A percentile compares a stretch with the other conserved stretches of the same genome.
Evolutionary conservation across 176 grass and related monocot species (phyloP).

Genomic region (Oryza nivara): DNA sequence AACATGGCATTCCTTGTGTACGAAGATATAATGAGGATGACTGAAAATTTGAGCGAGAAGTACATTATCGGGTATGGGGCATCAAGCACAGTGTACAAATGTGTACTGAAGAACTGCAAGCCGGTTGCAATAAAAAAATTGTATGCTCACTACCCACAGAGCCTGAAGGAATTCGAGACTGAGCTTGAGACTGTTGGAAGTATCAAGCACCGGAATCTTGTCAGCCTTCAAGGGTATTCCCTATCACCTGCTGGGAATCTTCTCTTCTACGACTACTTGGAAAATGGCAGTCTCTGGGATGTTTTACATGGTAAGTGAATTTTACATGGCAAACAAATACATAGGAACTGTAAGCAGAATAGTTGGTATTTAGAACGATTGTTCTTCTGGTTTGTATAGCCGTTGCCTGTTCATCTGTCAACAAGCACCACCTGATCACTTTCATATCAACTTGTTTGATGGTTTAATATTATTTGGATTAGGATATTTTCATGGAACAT

Average conservation of each 20-base stretch:
- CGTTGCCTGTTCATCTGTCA: constrained; percentile 24
- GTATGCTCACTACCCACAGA: constrained; percentile 77
- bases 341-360: background rate
- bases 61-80: constrained; percentile 95
- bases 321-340: constrained; percentile 18
- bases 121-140: constrained; percentile 86
- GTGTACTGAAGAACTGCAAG: constrained; percentile 84
- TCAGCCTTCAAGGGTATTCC: constrained; percentile 92
- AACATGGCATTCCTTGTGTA: constrained; percentile 96
- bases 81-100: constrained; percentile 93
- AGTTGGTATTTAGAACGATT: constrained; percentile 9
- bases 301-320: constrained; percentile 77
- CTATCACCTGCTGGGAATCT: constrained; percentile 84
- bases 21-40: constrained; percentile 96
- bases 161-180: constrained; percentile 87
- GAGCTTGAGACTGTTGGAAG: constrained; percentile 88
- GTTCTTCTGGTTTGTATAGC: constrained; percentile 16
- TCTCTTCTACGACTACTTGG: constrained; percentile 94
- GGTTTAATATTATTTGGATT: constrained; percentile 27
- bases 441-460: constrained; percentile 23
- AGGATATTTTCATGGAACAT: constrained; percentile 13
- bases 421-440: constrained; percentile 29
- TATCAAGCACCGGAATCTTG: constrained; percentile 91
- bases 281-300: constrained; percentile 97
- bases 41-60: constrained; percentile 91